Evolutionary conservation across 345 rosid species (phyloP).

Genomic region (Eutrema heterophyllum): DNA sequence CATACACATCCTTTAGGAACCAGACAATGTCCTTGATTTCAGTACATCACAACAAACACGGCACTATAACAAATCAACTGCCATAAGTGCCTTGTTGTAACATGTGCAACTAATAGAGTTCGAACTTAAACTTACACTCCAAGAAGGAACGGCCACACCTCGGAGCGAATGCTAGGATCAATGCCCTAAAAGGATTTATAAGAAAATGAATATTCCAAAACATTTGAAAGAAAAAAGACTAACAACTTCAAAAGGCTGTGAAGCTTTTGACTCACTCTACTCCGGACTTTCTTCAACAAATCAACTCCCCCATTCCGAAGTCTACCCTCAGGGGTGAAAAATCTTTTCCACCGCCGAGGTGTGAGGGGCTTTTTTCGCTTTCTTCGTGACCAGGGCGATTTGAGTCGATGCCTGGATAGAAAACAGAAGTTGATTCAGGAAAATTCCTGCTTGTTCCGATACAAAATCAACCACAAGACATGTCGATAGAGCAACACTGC

Average conservation of each 20-base stretch:
- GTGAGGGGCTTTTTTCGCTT: constrained; percentile 70
- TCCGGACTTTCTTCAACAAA: constrained; percentile 83
- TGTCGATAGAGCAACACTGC: background rate
- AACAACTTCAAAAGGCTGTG: background rate
- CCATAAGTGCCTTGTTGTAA: background rate
- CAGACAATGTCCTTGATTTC: background rate
- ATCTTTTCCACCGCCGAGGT: constrained; percentile 66
- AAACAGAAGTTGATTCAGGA: background rate
- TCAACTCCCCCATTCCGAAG: constrained; percentile 69
- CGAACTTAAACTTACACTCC: constrained; percentile 73
- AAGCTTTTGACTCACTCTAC: constrained; percentile 61
- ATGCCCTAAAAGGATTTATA: constrained; percentile 60
- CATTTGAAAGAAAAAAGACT: background rate
- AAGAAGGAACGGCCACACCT: constrained; percentile 98
- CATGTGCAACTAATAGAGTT: background rate
- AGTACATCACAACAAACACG: background rate
- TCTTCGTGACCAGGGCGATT: constrained; percentile 89
- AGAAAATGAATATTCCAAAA: constrained; percentile 11
- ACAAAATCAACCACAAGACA: background rate
- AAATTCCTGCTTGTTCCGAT: background rate
- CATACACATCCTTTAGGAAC: background rate
- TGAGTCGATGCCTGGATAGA: constrained; percentile 52
- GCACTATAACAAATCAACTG: background rate
- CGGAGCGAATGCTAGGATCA: constrained; percentile 78
- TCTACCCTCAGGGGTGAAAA: constrained; percentile 70